Evolutionary conservation across 2,329 filamentous ascomycete species (phyloP).

Genomic region (Clonostachys solani): DNA sequence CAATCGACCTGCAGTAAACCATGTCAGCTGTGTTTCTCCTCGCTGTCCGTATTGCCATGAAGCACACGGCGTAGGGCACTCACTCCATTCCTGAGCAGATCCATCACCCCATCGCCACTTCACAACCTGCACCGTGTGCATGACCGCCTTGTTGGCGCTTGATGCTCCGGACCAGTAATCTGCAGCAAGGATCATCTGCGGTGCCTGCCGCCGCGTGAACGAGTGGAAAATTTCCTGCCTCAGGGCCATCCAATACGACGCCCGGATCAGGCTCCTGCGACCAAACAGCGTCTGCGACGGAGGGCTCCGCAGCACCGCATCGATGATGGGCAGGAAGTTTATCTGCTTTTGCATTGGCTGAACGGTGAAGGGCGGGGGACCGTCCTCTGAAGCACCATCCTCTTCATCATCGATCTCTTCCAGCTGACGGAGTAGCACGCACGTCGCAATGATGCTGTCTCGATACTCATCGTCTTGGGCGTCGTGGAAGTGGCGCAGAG

Average conservation of each 20-base stretch:
- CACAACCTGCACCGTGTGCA: constrained; percentile 33
- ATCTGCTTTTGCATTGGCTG: constrained; percentile 12
- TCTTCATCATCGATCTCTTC: constrained; percentile 35
- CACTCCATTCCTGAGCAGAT: constrained; percentile 12
- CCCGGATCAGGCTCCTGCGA: constrained; percentile 27
- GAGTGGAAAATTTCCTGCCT: constrained; percentile 34
- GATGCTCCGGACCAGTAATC: constrained; percentile 27
- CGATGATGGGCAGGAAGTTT: constrained; percentile 34
- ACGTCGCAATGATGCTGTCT: constrained; percentile 33
- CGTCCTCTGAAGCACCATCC: not conserved
- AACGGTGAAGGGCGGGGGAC: not conserved
- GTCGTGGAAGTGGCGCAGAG: constrained; percentile 27
- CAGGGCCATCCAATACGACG: constrained; percentile 35
- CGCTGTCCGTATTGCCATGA: no score
- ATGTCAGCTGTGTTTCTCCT: not conserved
- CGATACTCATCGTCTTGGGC: constrained; percentile 29
- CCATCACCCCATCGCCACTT: constrained; percentile 34
- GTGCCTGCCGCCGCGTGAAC: constrained; percentile 28
- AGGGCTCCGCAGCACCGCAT: constrained; percentile 29
- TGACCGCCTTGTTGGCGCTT: constrained; percentile 30
- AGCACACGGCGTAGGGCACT: constrained; percentile 24
- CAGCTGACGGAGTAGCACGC: constrained; percentile 31
- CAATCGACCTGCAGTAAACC: constrained; percentile 19
- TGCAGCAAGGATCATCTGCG: constrained; percentile 26
- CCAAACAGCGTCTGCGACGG: constrained; percentile 28